Base-by-base conservation (phyloP, 1,284 basidiomycete genomes). In the Ganoderma resinaceum region DNA sequence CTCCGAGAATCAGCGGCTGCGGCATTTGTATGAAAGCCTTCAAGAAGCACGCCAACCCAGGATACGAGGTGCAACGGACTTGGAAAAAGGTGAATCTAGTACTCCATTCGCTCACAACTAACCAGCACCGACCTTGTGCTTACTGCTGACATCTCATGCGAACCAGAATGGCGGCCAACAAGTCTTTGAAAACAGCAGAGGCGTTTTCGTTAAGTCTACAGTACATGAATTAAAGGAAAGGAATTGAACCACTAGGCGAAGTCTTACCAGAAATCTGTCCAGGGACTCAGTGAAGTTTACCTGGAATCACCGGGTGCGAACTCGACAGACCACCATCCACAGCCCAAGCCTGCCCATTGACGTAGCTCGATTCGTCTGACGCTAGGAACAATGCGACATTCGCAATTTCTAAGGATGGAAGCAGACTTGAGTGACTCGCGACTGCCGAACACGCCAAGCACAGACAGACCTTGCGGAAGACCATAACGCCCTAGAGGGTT, bases 321-420 rank as follows among this genome's bases (percentile, higher is more conserved):
- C 90, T 84, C 9, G 91, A 89, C 66, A 97, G 79, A 0, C 95
- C 96, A 11, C 96, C 97, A 76, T 97, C 96, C 33, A 97, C 92
- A 0, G 92, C 91, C 46, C 96, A 85, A 71, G 91, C 92, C 76
- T 97, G 93, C 14, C 95, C 97, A 76, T 97, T 98, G 66, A 98
- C 89, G 78, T 97, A 97, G 76, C 94, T 96, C 1, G 95, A 91
- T 69, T 96, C 95, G 75, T 96, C 95, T 94, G 93, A 95, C 16
- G 95, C 95, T 58, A 98, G 84, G 83, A 96, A 98, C 23, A 95
- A 82, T 0, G 92, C 94, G 40, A 89, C 89, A 69, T 94, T 91
- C 1, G 95, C 96, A 66, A 98, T 91, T 84, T 95, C 91, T 92
- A 72, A 9, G 26, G 57, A 62, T 37, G 37, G 5, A 2, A 49